phyloP scores from a whole-genome alignment of 2,329 filamentous ascomycete genomes.

The Leptographium flavum region DNA sequence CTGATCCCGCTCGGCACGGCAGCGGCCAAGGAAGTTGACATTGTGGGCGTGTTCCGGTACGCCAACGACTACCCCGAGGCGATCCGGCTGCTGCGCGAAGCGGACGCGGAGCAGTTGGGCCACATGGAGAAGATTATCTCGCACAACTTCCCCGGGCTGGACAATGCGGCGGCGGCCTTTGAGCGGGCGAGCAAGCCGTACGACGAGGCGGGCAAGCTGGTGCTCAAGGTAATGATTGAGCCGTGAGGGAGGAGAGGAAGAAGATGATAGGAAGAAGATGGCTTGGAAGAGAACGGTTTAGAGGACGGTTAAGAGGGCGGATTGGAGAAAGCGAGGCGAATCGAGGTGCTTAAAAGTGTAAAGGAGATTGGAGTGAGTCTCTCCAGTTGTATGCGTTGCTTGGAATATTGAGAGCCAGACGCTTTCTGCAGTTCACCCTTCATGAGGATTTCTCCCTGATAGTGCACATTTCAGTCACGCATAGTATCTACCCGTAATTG shows the following conservation, averaged over 20 bases:
- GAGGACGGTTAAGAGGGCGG: no score
- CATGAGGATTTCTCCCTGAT: no score
- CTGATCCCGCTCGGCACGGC: conserved; percentile 55
- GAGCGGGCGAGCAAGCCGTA: conserved; percentile 57
- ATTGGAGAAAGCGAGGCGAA: no score
- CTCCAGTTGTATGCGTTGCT: no score
- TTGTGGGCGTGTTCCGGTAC: conserved; percentile 59
- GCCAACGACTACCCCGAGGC: conserved; percentile 54
- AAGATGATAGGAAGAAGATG: background rate
- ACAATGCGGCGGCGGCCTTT: conserved; percentile 49
- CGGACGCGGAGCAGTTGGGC: conserved; percentile 34
- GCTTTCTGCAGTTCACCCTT: no score
- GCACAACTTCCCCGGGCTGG: conserved; percentile 52
- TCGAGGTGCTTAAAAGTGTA: no score
- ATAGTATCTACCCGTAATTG: no score
- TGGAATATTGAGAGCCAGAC: no score
- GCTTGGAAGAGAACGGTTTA: no score
- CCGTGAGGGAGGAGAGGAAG: background rate
- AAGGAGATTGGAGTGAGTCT: no score
- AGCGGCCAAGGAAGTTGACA: conserved; percentile 54
- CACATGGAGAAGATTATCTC: conserved; percentile 56
- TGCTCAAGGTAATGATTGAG: conserved; percentile 59
- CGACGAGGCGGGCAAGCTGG: conserved; percentile 54
- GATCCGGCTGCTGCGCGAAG: conserved; percentile 35
- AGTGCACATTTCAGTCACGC: no score